Percentiles rank a stretch among this genome's conserved stretches.
Evolutionary conservation across 2,329 filamentous ascomycete genomes (phyloP).

Genomic region (Verticillium dahliae): DNA sequence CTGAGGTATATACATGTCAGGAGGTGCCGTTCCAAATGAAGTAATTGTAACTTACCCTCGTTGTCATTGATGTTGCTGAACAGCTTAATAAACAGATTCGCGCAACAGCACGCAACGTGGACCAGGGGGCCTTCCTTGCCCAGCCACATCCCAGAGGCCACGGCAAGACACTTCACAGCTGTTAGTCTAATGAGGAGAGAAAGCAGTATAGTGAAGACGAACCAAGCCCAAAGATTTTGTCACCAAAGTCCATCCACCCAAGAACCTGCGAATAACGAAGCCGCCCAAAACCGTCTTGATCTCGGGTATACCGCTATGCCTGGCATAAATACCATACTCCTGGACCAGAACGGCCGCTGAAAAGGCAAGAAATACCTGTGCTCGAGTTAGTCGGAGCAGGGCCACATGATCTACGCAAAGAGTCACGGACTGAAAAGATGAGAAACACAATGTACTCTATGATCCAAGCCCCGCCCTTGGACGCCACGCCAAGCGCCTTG

Average conservation of each 20-base stretch:
- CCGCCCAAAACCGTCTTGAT: constrained; percentile 95
- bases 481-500: constrained; percentile 60
- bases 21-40: neutral
- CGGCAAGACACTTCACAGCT: constrained; percentile 67
- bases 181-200: constrained; percentile 13
- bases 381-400: neutral
- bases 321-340: constrained; percentile 80
- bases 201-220: constrained; percentile 20
- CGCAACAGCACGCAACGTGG: constrained; percentile 94
- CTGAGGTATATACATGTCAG: constrained; percentile 32
- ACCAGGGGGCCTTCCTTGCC: constrained; percentile 95
- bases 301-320: constrained; percentile 93
- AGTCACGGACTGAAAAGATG: constrained; percentile 63
- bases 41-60: constrained; percentile 53
- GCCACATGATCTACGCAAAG: neutral
- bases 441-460: constrained; percentile 85
- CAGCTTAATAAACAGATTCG: constrained; percentile 87
- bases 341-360: constrained; percentile 74
- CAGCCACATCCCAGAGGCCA: constrained; percentile 91
- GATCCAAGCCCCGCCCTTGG: constrained; percentile 66
- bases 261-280: constrained; percentile 82
- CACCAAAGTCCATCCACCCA: constrained; percentile 80
- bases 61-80: constrained; percentile 78
- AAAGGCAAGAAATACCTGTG: constrained; percentile 67
- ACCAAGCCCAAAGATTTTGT: constrained; percentile 88